Conservation (phyloP, 1,284 basidiomycete species). For the Rugosomyces carneus region DNA sequence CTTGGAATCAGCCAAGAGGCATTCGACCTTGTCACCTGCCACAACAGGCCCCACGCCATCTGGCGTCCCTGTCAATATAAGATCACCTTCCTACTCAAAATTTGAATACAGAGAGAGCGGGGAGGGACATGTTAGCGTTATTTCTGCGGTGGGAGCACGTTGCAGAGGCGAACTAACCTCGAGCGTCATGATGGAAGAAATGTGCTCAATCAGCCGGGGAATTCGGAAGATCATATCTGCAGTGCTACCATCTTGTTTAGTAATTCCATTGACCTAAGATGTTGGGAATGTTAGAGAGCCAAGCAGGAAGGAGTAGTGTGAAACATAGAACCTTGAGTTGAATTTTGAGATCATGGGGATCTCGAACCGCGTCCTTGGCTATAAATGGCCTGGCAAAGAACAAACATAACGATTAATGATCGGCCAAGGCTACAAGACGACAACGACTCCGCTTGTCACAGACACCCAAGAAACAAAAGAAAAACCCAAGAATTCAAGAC, state of each 20-base stretch:
- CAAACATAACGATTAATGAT: not conserved
- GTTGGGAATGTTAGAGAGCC: not conserved
- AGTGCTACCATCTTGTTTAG: conserved; percentile 84
- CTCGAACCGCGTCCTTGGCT: conserved; percentile 62
- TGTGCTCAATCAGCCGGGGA: conserved; percentile 84
- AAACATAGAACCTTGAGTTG: conserved; percentile 56
- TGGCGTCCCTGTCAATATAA: conserved; percentile 87
- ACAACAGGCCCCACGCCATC: conserved; percentile 80
- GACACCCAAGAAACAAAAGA: conserved; percentile 1
- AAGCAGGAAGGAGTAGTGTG: not conserved
- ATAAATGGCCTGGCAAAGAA: conserved; percentile 61
- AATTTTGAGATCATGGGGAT: conserved; percentile 73
- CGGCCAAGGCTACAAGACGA: conserved; percentile 3
- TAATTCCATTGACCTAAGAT: conserved; percentile 69
- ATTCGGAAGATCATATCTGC: conserved; percentile 92
- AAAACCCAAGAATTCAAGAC: conserved; percentile 15
- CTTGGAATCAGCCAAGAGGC: conserved; percentile 57
- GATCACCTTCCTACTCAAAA: conserved; percentile 71
- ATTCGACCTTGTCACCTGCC: conserved; percentile 78
- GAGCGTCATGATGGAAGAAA: conserved; percentile 93
- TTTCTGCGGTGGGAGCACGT: not conserved
- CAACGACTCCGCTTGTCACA: not conserved
- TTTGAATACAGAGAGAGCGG: conserved; percentile 9
- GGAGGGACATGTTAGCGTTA: not conserved
- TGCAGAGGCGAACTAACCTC: conserved; percentile 50